Conservation (phyloP, 495 filamentous ascomycete genomes). For the Penicillium paradoxum region DNA sequence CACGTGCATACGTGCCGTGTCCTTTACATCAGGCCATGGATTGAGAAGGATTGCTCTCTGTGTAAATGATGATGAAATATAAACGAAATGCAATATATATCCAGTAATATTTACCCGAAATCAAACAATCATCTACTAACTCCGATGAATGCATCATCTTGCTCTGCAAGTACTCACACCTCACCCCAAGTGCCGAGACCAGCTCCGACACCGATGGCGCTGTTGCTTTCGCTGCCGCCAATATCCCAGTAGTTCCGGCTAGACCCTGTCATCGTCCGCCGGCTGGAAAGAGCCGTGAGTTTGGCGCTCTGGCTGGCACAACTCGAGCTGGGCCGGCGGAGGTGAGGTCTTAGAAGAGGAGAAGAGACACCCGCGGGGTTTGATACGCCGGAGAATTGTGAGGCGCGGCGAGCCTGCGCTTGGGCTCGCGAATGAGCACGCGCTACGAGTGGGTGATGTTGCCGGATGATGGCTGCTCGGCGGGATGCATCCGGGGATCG, state of each 20-base stretch:
- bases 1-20: too few species aligned
- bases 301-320: constrained; percentile 78
- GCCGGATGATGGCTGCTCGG: constrained; percentile 74
- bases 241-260: constrained; percentile 85
- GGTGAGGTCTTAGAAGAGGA: constrained; percentile 32
- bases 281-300: constrained; percentile 53
- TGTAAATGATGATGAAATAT: neutral
- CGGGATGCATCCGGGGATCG: constrained; percentile 61
- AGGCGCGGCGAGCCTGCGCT: constrained; percentile 49
- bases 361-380: constrained; percentile 42
- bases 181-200: constrained; percentile 75
- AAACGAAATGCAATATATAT: neutral
- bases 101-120: neutral
- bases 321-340: constrained; percentile 57
- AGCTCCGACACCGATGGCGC: constrained; percentile 54
- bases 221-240: constrained; percentile 70
- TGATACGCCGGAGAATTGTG: constrained; percentile 41
- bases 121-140: neutral
- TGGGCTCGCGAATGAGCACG: constrained; percentile 44
- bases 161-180: constrained; percentile 36
- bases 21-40: too few species aligned
- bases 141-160: neutral
- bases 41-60: too few species aligned
- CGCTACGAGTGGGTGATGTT: constrained; percentile 78
- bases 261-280: constrained; percentile 50